phyloP scores from a whole-genome alignment of 2,329 filamentous ascomycete species.

The Knufia petricola region DNA sequence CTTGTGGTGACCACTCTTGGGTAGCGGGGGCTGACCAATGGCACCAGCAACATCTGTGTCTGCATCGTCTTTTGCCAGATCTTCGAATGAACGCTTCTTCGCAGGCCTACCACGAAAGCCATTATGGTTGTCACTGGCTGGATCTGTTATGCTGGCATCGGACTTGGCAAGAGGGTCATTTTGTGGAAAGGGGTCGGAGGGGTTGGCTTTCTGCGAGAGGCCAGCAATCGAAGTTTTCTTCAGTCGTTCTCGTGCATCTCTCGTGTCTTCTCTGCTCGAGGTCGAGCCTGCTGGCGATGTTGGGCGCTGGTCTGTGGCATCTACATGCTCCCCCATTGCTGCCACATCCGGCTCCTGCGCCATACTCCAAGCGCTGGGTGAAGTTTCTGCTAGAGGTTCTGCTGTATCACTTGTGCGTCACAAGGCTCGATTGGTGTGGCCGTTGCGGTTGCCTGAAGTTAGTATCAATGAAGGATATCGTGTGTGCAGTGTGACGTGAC shows the following conservation, averaged over 20 bases:
- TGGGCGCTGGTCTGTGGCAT: slow-evolving; percentile 25
- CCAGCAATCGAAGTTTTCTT: slow-evolving; percentile 52
- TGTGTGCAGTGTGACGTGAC: no score
- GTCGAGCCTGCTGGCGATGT: slow-evolving; percentile 25
- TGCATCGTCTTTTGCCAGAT: slow-evolving; percentile 30
- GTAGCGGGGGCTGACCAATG: slow-evolving; percentile 16
- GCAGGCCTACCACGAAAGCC: slow-evolving; percentile 24
- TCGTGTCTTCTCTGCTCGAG: slow-evolving; percentile 35
- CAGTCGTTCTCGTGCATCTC: slow-evolving; percentile 51
- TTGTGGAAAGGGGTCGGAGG: background rate
- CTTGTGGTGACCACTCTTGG: slow-evolving; percentile 24
- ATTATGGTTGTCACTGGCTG: slow-evolving; percentile 25
- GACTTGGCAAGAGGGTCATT: slow-evolving; percentile 26
- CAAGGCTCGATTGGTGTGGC: no score
- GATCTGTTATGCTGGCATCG: slow-evolving; percentile 20
- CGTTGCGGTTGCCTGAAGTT: no score
- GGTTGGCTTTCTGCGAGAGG: slow-evolving; percentile 16
- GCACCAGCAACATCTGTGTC: slow-evolving; percentile 14
- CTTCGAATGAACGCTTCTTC: slow-evolving; percentile 36
- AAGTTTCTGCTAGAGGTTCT: background rate
- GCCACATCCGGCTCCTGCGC: slow-evolving; percentile 7
- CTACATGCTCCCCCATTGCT: slow-evolving; percentile 9
- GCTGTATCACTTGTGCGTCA: background rate
- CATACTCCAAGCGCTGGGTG: no score
- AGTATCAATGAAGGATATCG: no score